phyloP scores from a whole-genome alignment of 164 flowering plant genomes.

The Vitis rotundifolia region DNA sequence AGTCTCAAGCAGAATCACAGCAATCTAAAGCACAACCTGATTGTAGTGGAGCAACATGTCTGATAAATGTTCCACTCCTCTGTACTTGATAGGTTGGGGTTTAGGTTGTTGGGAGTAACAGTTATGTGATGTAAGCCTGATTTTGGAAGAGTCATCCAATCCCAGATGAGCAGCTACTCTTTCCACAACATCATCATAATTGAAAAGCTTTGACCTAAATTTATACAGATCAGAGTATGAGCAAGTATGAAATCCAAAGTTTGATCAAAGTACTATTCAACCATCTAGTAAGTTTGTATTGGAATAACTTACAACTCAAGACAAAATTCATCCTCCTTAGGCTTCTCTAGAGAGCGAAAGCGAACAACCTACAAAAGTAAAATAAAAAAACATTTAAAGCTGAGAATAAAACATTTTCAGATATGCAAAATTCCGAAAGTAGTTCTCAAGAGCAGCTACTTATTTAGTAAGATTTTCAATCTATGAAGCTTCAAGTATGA shows the following conservation, averaged over 20 bases:
- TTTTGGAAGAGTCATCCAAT: slow-evolving; percentile 75
- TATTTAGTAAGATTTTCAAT: no score
- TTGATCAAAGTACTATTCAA: background rate
- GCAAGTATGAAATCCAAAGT: no score
- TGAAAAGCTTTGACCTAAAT: slow-evolving; percentile 59
- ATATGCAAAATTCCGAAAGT: background rate
- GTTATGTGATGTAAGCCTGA: slow-evolving; percentile 80
- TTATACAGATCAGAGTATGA: background rate
- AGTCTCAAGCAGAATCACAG: no score
- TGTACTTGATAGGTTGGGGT: slow-evolving; percentile 63
- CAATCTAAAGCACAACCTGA: background rate
- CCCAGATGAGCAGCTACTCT: slow-evolving; percentile 71
- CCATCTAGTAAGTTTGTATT: background rate
- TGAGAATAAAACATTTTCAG: no score
- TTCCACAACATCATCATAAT: slow-evolving; percentile 87
- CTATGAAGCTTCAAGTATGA: no score
- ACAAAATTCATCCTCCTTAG: slow-evolving; percentile 68
- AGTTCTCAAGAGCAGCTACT: no score
- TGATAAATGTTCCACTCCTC: slow-evolving; percentile 62
- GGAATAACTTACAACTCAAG: slow-evolving; percentile 56
- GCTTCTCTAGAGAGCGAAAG: slow-evolving; percentile 65
- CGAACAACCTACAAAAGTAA: slow-evolving; percentile 50
- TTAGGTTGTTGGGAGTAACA: slow-evolving; percentile 77
- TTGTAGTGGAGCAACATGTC: slow-evolving; percentile 22
- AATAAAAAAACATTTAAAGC: slow-evolving; percentile 2